Evolutionary conservation across 768 basidiomycete genomes (phyloP), one percentile per base, ranked within the genome.

Genomic region (Panellus pusillus): DNA sequence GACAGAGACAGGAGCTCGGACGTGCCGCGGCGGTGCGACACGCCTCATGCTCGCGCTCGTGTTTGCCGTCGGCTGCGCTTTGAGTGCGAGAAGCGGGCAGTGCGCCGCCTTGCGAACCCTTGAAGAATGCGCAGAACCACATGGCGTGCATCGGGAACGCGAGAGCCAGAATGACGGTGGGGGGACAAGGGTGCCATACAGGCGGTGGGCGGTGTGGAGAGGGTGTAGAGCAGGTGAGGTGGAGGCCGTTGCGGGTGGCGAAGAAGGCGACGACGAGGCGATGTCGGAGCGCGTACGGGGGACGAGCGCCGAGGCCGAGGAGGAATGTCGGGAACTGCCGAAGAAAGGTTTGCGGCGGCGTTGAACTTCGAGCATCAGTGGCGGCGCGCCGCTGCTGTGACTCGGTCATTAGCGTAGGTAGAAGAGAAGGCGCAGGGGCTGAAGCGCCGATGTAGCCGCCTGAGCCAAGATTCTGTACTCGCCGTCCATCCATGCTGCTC

Each of bases 241-340:
- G 80, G 44, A 82, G 67, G 6, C 63, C 36, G 38, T 84, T 81
- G 20, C 82, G 74, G 19, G 79, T 78, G 39, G 66, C n/a, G 63
- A 83, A 81, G 65, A 83, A 83, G 6, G 70, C 58, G 2, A 71
- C 9, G 0, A 78, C 76, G 64, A 84, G 35, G 80, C 50, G 48
- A 66, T n/a, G 62, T 83, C 76, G 42, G 77, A 78, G 44, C 81
- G 75, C 8, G 78, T 39, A 9, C 55, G n/a, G 55, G 8, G 81
- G 57, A 68, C 62, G 27, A 83, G 69, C 43, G 73, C 76, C 79
- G 9, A 84, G n/a, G n/a, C n/a, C n/a, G n/a, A n/a, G 72, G 32
- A 82, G 58, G 57, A 82, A 77, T 0, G 82, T 84, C 7, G 82
- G 82, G 27, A 82, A 65, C 77, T 79, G 50, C 2, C 48, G 18